A percentile compares a stretch with the other conserved stretches of the same genome.
phyloP scores from a whole-genome alignment of 495 filamentous ascomycete species.

The Penicillium antarcticum region DNA sequence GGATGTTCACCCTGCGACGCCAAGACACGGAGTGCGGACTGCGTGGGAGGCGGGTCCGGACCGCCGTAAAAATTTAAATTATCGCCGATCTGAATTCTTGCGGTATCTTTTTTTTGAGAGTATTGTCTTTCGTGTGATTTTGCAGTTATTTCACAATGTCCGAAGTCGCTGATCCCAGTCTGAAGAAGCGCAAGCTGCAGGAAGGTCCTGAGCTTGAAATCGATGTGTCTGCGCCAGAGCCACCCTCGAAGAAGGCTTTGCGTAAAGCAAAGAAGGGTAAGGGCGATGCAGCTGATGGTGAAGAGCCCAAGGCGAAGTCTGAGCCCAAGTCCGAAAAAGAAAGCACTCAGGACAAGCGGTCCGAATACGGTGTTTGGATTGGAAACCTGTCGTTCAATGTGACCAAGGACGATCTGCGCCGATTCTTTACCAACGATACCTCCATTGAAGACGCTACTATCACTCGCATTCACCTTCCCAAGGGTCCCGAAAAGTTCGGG shows the following conservation, averaged over 20 bases:
- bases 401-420: slow-evolving; percentile 66
- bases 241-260: slow-evolving; percentile 86
- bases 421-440: slow-evolving; percentile 71
- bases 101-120: not conserved
- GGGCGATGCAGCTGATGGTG: slow-evolving; percentile 25
- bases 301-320: slow-evolving; percentile 24
- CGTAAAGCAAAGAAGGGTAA: slow-evolving; percentile 76
- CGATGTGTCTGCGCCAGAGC: slow-evolving; percentile 81
- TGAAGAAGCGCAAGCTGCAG: slow-evolving; percentile 70
- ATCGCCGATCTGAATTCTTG: slow-evolving; percentile 3
- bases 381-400: slow-evolving; percentile 85
- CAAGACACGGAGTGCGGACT: slow-evolving; percentile 19
- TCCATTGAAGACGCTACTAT: slow-evolving; percentile 64
- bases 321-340: slow-evolving; percentile 25
- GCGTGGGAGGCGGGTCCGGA: slow-evolving; percentile 30
- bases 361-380: slow-evolving; percentile 87
- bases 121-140: slow-evolving; percentile 2
- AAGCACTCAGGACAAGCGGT: slow-evolving; percentile 53
- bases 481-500: slow-evolving; percentile 38
- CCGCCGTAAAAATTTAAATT: slow-evolving; percentile 30
- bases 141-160: slow-evolving; percentile 24
- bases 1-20: slow-evolving; percentile 17
- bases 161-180: slow-evolving; percentile 26
- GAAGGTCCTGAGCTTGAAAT: slow-evolving; percentile 73
- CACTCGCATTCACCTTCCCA: slow-evolving; percentile 80